A percentile compares a stretch with the other conserved stretches of the same genome.
Evolutionary conservation across 1,139 yeast species (phyloP).

Genomic region (Debaryomycetaceae sp.): DNA sequence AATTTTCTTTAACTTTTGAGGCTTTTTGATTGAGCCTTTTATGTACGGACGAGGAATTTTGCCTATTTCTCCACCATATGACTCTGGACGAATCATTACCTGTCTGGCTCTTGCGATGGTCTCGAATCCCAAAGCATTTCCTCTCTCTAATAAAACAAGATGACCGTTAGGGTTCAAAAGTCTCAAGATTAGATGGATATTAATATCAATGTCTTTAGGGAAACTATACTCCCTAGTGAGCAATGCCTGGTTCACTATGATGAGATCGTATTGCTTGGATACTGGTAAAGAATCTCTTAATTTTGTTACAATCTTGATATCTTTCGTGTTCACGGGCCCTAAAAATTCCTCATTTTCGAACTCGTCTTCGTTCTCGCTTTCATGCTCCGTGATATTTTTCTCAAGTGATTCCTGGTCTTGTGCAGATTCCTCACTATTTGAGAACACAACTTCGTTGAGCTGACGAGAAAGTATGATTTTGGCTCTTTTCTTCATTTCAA

Average conservation of each 20-base stretch:
- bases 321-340: conserved; percentile 61
- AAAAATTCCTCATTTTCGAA: conserved; percentile 27
- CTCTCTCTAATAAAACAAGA: conserved; percentile 77
- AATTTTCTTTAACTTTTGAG: conserved; percentile 35
- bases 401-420: conserved; percentile 5
- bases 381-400: conserved; percentile 12
- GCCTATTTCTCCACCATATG: conserved; percentile 50
- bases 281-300: conserved; percentile 49
- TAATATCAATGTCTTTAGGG: conserved; percentile 71
- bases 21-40: conserved; percentile 46
- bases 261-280: conserved; percentile 63
- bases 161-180: conserved; percentile 76
- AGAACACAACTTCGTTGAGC: conserved; percentile 41
- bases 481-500: conserved; percentile 77
- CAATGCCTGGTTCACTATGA: conserved; percentile 81
- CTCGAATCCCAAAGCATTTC: conserved; percentile 88
- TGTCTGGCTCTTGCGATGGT: conserved; percentile 88
- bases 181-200: conserved; percentile 56
- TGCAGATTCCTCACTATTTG: conserved; percentile 6
- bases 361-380: conserved; percentile 15
- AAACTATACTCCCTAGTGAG: conserved; percentile 57
- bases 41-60: conserved; percentile 73
- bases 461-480: conserved; percentile 73
- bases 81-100: conserved; percentile 80
- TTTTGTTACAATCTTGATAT: conserved; percentile 51